Evolutionary conservation across 1,139 yeast genomes (phyloP).

Genomic region (Zygosaccharomyces pseudobailii): DNA sequence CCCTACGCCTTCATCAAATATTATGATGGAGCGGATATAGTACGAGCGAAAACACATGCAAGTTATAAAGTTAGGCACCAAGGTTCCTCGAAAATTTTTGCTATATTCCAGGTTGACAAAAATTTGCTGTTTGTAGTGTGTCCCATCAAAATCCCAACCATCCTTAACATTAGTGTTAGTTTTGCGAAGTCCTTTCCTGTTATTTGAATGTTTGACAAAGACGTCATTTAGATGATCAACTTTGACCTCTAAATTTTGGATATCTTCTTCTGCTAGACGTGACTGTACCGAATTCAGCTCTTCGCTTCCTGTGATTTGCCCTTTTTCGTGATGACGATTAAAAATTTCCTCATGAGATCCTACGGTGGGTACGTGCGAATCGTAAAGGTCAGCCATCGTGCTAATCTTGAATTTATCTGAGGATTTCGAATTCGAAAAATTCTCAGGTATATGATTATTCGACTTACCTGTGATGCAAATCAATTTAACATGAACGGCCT

Average conservation of each 20-base stretch:
- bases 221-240: neutral
- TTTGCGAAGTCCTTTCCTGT: neutral
- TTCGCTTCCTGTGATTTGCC: neutral
- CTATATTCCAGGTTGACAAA: neutral
- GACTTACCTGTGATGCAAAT: constrained; percentile 31
- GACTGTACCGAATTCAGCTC: neutral
- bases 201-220: neutral
- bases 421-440: constrained; percentile 28
- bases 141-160: neutral
- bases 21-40: constrained; percentile 33
- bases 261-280: neutral
- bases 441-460: constrained; percentile 33
- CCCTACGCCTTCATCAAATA: constrained; percentile 25
- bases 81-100: neutral
- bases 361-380: neutral
- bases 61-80: constrained; percentile 49
- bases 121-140: neutral
- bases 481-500: constrained; percentile 23
- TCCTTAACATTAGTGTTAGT: neutral
- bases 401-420: constrained; percentile 17
- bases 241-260: neutral
- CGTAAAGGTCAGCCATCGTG: neutral
- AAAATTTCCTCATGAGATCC: neutral
- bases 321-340: neutral
- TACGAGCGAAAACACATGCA: constrained; percentile 49